These are phyloP conservation scores for Macrocybe sp. DNA, from an alignment of 1,284 basidiomycete genomes.

Conservation along the genomic window DNA sequence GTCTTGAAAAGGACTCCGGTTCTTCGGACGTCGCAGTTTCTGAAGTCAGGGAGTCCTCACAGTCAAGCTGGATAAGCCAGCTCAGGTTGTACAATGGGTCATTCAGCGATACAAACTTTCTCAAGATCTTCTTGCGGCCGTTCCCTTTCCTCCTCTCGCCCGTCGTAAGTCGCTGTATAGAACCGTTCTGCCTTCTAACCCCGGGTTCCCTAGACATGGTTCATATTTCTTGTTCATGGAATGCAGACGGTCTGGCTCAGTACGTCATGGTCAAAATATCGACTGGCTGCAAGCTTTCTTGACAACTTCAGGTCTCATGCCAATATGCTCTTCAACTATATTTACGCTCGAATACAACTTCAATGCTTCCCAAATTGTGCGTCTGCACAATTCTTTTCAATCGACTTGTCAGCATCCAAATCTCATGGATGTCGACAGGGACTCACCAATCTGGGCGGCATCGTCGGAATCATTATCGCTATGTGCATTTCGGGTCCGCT, in stretches of 20 bases:
- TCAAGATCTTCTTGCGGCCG: slow-evolving; percentile 32
- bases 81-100: slow-evolving; percentile 33
- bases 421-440: slow-evolving; percentile 16
- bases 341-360: slow-evolving; percentile 38
- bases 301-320: slow-evolving; percentile 27
- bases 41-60: slow-evolving; percentile 1
- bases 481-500: slow-evolving; percentile 35
- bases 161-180: slow-evolving; percentile 25
- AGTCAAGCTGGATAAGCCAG: slow-evolving; percentile 26
- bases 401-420: not conserved
- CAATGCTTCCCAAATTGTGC: slow-evolving; percentile 30
- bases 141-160: slow-evolving; percentile 37
- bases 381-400: slow-evolving; percentile 1
- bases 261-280: slow-evolving; percentile 13
- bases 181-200: not conserved
- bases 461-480: slow-evolving; percentile 37
- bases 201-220: slow-evolving; percentile 24
- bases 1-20: slow-evolving; percentile 22
- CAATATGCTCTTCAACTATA: slow-evolving; percentile 38
- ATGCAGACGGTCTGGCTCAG: slow-evolving; percentile 40
- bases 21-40: slow-evolving; percentile 9
- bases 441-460: slow-evolving; percentile 37
- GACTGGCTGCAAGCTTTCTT: no score
- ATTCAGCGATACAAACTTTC: slow-evolving; percentile 27
- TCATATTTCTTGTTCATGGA: slow-evolving; percentile 31